These are phyloP conservation scores for Hysterangium stoloniferum DNA, from an alignment of 768 basidiomycete species.

Conservation along the genomic window DNA sequence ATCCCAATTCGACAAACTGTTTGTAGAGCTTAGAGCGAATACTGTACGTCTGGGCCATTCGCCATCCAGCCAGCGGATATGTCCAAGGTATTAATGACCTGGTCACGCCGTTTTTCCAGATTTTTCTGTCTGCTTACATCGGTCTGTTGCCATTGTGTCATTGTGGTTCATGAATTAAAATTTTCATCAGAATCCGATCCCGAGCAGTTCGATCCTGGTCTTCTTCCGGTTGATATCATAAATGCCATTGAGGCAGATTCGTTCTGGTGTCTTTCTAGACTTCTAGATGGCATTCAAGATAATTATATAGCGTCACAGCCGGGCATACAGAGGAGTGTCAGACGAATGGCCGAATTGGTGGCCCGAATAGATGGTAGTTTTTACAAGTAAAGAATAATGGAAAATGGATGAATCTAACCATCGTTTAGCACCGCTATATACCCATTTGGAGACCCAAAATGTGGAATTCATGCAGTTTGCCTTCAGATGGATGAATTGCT, in stretches of 20 bases:
- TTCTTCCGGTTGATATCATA: conserved; percentile 61
- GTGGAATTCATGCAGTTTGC: conserved; percentile 99
- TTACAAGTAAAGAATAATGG: conserved; percentile 5
- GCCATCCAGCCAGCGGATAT: conserved; percentile 97
- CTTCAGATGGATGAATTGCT: conserved; percentile 99
- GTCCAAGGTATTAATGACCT: conserved; percentile 99
- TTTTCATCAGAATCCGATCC: conserved; percentile 71
- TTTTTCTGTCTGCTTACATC: conserved; percentile 92
- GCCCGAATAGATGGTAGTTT: conserved; percentile 75
- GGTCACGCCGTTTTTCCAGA: conserved; percentile 95
- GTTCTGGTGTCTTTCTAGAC: conserved; percentile 95
- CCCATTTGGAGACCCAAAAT: conserved; percentile 81
- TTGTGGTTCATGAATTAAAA: background rate
- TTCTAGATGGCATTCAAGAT: conserved; percentile 96
- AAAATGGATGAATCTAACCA: background rate
- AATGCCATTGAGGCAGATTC: conserved; percentile 93
- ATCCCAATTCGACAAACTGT: background rate
- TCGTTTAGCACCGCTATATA: conserved; percentile 65
- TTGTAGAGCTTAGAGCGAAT: conserved; percentile 85
- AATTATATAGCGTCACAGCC: conserved; percentile 97
- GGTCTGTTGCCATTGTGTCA: conserved; percentile 37
- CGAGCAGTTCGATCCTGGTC: conserved; percentile 74
- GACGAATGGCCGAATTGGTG: conserved; percentile 90
- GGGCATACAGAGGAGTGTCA: conserved; percentile 89
- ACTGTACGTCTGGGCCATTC: conserved; percentile 97